Evolutionary conservation across 2,329 filamentous ascomycete genomes (phyloP), one percentile per base, ranked within the genome.

Genomic region (Venturia oleaginea): DNA sequence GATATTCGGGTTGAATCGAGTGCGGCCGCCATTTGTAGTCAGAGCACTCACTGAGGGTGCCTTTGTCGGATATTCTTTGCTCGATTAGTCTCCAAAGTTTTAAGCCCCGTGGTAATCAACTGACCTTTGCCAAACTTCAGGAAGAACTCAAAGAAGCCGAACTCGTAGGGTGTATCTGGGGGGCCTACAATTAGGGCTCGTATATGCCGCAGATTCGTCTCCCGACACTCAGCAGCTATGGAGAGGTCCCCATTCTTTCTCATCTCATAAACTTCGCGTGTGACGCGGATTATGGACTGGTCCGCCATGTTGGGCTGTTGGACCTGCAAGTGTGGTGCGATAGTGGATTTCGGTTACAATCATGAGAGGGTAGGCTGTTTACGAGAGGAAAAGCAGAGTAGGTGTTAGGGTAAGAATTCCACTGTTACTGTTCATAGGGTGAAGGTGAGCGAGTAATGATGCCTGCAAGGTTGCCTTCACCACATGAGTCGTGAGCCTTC

Each of bases 1-100:
- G 67, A 99, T 96, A 72, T 99, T 99, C 3, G 94, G 94, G 71
- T 97, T 97, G 80, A 97, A 97, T 8, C 94, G 87, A 72, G 88
- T 92, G 66, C 88, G 83, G 13, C 93, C 93, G n/a, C 83, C 81
- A 72, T 97, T 97, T 1, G 93, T 99, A 0, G 94, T 97, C 51
- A 87, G 83, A 32, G 89, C 87, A 30, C 81, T 84, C 32, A 88
- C 85, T 27, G 70, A 71, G 0, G 86, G 86, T 6, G 84, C 80
- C 66, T 80, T 84, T 65, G 81, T 84, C 68, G 94, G 94, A 72
- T 99, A 99, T 3, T 96, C 92, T 80, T 84, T n/a, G 34, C 13
- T 13, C 5, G 13, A 37, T 37, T 37, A 37, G 34, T 37, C 13
- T 13, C 34, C 13, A 10, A 7, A 3, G 34, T 37, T 6, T 37